phyloP scores from a whole-genome alignment of 2,329 filamentous ascomycete species.

The Endothia cerciana region DNA sequence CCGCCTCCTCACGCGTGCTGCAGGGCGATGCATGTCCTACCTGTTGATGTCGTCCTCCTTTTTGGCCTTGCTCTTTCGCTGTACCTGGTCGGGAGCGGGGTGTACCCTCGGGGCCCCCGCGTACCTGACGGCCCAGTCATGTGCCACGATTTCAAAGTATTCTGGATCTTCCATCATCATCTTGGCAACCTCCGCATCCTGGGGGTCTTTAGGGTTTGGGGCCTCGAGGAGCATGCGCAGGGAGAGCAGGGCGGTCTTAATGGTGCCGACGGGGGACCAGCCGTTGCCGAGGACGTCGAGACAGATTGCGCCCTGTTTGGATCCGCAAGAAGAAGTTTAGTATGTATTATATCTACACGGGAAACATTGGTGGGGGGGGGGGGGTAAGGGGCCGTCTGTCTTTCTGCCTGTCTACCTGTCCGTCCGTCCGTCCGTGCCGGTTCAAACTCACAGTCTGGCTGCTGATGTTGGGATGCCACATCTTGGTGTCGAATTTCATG shows the following conservation, averaged over 20 bases:
- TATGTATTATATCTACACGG: neutral
- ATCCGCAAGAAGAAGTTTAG: neutral
- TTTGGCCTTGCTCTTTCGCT: constrained; percentile 55
- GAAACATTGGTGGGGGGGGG: neutral
- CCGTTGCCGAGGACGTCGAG: constrained; percentile 86
- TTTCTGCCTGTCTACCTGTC: no score
- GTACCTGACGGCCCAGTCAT: constrained; percentile 87
- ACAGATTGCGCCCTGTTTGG: constrained; percentile 84
- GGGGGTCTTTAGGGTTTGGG: constrained; percentile 93
- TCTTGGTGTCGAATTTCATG: constrained; percentile 90
- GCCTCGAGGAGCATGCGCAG: constrained; percentile 90
- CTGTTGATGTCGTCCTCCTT: constrained; percentile 59
- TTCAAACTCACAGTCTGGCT: constrained; percentile 75
- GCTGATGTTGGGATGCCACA: constrained; percentile 98
- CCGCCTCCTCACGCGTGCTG: no score
- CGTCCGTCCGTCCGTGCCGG: neutral
- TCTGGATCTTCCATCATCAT: constrained; percentile 84
- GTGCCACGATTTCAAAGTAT: constrained; percentile 78
- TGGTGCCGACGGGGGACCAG: constrained; percentile 95
- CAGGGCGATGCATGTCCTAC: constrained; percentile 35
- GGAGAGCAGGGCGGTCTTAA: constrained; percentile 92
- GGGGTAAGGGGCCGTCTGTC: no score
- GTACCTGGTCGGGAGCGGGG: constrained; percentile 42
- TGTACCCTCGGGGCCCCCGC: constrained; percentile 70
- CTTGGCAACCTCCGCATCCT: constrained; percentile 91